These are phyloP conservation scores for Fusarium transvaalense DNA, from an alignment of 2,329 filamentous ascomycete genomes.

Conservation along the genomic window DNA sequence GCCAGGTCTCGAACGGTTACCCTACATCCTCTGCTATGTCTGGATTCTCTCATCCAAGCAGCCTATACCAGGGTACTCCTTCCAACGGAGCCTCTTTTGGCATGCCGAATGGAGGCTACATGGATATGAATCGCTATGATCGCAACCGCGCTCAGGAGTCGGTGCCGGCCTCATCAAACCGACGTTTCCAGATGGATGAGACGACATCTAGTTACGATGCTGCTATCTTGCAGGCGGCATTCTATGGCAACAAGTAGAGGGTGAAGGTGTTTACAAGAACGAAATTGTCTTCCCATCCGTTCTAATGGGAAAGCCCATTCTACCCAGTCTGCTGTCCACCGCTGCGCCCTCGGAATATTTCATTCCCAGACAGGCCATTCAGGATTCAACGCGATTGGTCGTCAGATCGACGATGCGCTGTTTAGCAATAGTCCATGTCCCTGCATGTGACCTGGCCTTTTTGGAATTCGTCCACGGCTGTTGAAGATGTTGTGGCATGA, in stretches of 20 bases:
- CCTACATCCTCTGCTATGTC: conserved; percentile 49
- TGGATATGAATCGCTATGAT: conserved; percentile 31
- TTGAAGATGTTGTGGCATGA: conserved; percentile 5
- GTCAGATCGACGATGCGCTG: neutral
- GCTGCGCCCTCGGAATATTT: conserved; percentile 7
- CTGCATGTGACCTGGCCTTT: conserved; percentile 3
- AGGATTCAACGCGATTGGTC: conserved; percentile 6
- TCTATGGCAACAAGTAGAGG: conserved; percentile 48
- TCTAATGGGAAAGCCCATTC: neutral
- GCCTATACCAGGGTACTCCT: conserved; percentile 64
- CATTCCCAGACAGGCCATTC: conserved; percentile 33
- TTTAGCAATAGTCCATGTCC: neutral
- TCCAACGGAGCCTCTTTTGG: conserved; percentile 43
- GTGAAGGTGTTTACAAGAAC: neutral
- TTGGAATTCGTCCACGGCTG: conserved; percentile 4
- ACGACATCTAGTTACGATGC: conserved; percentile 54
- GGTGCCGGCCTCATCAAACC: conserved; percentile 28
- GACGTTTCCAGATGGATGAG: conserved; percentile 51
- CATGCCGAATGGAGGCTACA: conserved; percentile 27
- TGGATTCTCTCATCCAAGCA: conserved; percentile 64
- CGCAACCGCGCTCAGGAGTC: conserved; percentile 38
- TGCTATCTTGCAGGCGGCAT: conserved; percentile 53
- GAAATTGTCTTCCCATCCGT: neutral
- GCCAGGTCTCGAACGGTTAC: conserved; percentile 30
- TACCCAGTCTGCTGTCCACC: conserved; percentile 7